Percentiles rank a stretch among this genome's conserved stretches.
These are phyloP conservation scores for Candida andamanensis DNA, from an alignment of 805 yeast species.

Conservation along the genomic window DNA sequence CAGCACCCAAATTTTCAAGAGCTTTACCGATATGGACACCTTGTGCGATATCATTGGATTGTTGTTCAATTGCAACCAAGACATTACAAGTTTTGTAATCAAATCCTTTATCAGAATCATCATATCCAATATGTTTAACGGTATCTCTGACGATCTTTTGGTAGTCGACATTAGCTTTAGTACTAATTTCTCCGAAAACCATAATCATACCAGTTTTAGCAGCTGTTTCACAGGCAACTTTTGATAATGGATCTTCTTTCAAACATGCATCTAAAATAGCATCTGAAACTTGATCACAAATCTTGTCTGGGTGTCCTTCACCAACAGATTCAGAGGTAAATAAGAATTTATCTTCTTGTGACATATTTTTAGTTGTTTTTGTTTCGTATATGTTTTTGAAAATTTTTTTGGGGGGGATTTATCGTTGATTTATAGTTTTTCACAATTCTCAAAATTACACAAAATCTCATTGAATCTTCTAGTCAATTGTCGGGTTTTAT, in stretches of 20 bases:
- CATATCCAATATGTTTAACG: constrained; percentile 97
- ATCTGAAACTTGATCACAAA: constrained; percentile 98
- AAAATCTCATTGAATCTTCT: no score
- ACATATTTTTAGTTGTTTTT: constrained; percentile 1
- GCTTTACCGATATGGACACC: constrained; percentile 97
- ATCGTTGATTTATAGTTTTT: constrained; percentile 6
- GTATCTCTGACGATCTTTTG: constrained; percentile 98
- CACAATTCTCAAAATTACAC: constrained; percentile 1
- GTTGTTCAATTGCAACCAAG: constrained; percentile 98
- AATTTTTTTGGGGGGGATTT: constrained; percentile 1
- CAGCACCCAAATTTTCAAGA: constrained; percentile 97
- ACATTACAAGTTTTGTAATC: constrained; percentile 99
- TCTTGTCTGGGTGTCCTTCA: constrained; percentile 93
- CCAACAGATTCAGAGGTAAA: constrained; percentile 88
- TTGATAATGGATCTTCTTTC: constrained; percentile 91
- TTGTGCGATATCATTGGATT: constrained; percentile 98
- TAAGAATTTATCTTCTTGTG: constrained; percentile 40
- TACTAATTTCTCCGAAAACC: constrained; percentile 99
- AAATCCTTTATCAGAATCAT: constrained; percentile 91
- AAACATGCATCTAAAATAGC: constrained; percentile 98
- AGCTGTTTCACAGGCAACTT: constrained; percentile 99
- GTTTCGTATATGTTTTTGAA: neutral
- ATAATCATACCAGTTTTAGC: constrained; percentile 99
- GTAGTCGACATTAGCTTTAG: constrained; percentile 91
- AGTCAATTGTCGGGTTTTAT: no score